Evolutionary conservation across 1,284 basidiomycete genomes (phyloP), one percentile per base, ranked within the genome.

Genomic region (Malassezia japonica): DNA sequence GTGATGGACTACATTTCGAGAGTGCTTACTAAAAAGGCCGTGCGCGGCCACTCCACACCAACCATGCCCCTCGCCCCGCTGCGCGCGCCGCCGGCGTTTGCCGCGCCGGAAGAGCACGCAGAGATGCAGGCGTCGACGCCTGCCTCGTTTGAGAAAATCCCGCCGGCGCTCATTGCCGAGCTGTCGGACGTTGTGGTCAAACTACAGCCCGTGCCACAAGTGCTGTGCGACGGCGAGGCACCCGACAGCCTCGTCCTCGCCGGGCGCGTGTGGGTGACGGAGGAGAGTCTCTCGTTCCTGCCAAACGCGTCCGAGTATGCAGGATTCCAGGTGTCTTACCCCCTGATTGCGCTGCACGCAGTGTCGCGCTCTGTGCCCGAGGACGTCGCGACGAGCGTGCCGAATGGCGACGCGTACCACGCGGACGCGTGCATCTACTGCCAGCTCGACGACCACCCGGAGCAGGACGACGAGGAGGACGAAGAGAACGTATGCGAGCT

Each of bases 301-400:
- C 47, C 61, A 0, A 16, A 39, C 9, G 41, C 48, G 7, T 18
- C 43, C 3, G 20, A 33, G 15, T 4, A 15, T 38, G 48, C 44
- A 15, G 68, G 68, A 15, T 70, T 70, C 42, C 35, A 54, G 24
- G 35, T 72, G 1, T 32, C 54, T 27, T 72, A 68, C 29, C 62
- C 67, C 0, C 47, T 58, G 10, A 51, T 72, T 12, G 59, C 65
- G 8, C 56, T 72, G 25, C 70, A 72, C 44, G 70, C 70, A 4
- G 50, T 70, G 29, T 64, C 68, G 0, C 50, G 67, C 13, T 55
- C 61, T 9, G 50, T 65, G 3, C 70, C 70, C 1, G 55, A 51
- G 13, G 56, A 57, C 16, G 39, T 69, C 7, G 8, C 37, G 2
- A 13, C 35, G 0, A 1, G 41, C 2, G 29, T 49, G 7, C 8